phyloP scores from a whole-genome alignment of 176 grass and related monocot species.

The Chloris gayana region DNA sequence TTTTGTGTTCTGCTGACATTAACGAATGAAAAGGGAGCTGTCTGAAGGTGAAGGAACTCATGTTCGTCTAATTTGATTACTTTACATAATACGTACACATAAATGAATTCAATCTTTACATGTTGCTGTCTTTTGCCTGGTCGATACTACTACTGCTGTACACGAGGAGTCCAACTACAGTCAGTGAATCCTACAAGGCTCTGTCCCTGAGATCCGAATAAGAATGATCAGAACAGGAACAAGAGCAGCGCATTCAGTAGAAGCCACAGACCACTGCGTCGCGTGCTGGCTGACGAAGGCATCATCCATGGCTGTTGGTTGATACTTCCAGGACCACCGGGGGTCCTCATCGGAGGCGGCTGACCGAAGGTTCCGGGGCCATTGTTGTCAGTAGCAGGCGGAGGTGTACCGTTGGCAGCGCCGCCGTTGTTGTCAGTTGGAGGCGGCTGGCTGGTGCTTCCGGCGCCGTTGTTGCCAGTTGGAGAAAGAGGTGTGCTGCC shows the following conservation, averaged over 20 bases:
- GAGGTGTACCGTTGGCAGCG: not conserved
- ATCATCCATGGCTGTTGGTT: constrained; percentile 23
- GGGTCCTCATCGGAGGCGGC: not conserved
- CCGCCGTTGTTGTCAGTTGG: not conserved
- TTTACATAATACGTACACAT: too few relatives aligned
- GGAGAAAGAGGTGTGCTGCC: not conserved
- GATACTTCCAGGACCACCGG: not conserved
- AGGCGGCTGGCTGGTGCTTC: not conserved
- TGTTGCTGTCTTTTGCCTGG: not conserved
- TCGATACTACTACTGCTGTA: not conserved
- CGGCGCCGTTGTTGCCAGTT: not conserved
- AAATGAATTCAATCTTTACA: constrained; percentile 4
- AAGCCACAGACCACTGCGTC: constrained; percentile 2
- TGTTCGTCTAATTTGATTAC: too few relatives aligned
- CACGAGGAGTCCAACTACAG: not conserved
- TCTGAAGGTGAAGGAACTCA: too few relatives aligned
- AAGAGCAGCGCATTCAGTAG: constrained; percentile 29
- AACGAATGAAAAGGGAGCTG: too few relatives aligned
- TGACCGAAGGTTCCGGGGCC: not conserved
- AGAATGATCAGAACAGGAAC: constrained; percentile 24
- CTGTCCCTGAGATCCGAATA: not conserved
- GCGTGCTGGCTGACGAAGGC: constrained; percentile 30
- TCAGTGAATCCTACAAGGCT: constrained; percentile 38
- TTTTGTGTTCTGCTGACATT: too few relatives aligned
- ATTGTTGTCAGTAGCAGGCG: not conserved